These are phyloP conservation scores for Emmonsia crescens DNA, from an alignment of 2,329 filamentous ascomycete species.

Conservation along the genomic window DNA sequence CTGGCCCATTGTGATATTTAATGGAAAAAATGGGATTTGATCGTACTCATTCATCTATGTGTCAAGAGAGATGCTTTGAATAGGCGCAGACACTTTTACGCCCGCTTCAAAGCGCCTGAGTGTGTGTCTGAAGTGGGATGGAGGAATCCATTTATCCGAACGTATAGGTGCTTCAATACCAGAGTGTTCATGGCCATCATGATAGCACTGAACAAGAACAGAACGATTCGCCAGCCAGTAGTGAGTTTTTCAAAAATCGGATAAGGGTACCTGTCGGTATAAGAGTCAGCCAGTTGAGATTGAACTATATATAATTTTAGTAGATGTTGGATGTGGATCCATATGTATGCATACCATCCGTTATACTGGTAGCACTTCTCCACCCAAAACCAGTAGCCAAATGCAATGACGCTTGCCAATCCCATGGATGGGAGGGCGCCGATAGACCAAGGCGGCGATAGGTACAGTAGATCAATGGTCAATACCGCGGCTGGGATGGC, in stretches of 20 bases:
- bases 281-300: neutral
- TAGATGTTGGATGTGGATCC: neutral
- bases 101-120: neutral
- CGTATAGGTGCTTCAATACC: slow-evolving; percentile 59
- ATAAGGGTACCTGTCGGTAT: slow-evolving; percentile 38
- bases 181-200: slow-evolving; percentile 63
- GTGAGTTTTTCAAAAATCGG: slow-evolving; percentile 64
- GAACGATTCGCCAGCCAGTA: slow-evolving; percentile 52
- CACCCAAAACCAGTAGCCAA: slow-evolving; percentile 55
- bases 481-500: slow-evolving; percentile 44
- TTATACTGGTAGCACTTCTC: slow-evolving; percentile 50
- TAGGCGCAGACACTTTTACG: neutral
- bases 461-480: slow-evolving; percentile 44
- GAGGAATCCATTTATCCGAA: slow-evolving; percentile 33
- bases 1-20: neutral
- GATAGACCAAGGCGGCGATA: slow-evolving; percentile 52
- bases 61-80: neutral
- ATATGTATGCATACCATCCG: slow-evolving; percentile 39
- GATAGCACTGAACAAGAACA: slow-evolving; percentile 60
- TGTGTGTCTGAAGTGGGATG: neutral
- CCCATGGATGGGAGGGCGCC: slow-evolving; percentile 41
- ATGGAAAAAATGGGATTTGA: neutral
- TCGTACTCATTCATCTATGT: neutral
- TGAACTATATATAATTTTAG: neutral
- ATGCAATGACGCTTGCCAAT: slow-evolving; percentile 41